phyloP scores from a whole-genome alignment of 164 flowering plant species.

The Vitis vinifera region ASM3070453v1 NC_081812.1:18609001-18609500 shows the following conservation, averaged over 20 bases:
- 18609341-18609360: too few relatives aligned
- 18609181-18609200: neutral
- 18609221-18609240: neutral
- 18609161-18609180: neutral
- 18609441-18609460: too few relatives aligned
- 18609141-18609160: neutral
- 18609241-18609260: neutral
- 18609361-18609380: too few relatives aligned
- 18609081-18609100: conserved; percentile 86
- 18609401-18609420: too few relatives aligned
- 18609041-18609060: conserved; percentile 90
- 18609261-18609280: neutral
- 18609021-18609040: conserved; percentile 41
- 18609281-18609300: neutral
- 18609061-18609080: conserved; percentile 88
- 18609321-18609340: too few relatives aligned
- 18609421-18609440: too few relatives aligned
- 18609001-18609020: neutral
- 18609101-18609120: conserved; percentile 45
- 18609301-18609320: too few relatives aligned
- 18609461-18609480: too few relatives aligned
- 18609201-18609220: too few relatives aligned
- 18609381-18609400: too few relatives aligned
- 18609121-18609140: neutral
- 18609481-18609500: too few relatives aligned